Base-by-base conservation (phyloP, 2,329 filamentous ascomycete genomes). In the Exophiala viscosa region DNA sequence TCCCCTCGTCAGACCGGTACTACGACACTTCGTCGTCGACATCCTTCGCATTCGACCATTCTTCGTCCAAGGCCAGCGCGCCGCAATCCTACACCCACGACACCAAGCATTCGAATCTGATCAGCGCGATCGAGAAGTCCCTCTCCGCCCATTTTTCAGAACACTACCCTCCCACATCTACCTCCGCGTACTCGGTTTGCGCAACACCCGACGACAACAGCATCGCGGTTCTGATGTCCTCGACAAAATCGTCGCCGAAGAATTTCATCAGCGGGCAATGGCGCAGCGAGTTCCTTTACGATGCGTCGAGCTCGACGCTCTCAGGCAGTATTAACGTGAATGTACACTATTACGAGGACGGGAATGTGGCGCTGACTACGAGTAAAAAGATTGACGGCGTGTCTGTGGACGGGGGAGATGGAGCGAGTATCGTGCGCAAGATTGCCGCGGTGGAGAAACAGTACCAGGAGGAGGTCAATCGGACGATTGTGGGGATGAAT, bases 251-350 rank as follows among this genome's bases (percentile, higher is more conserved):
- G 77, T 95, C 88, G 65, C 93, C 95, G 6, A 90, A 91, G 69
- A 99, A 99, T 79, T 99, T 90, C 79, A 97, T 93, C 90, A 97
- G 96, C 73, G 93, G 93, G 58, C 90, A 93, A 58, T 99, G 93
- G 89, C 88, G 93, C 65, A 91, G 89, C 43, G 79, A 87, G 48
- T 97, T 97, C 76, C 80, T 87, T 64, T 87, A 87, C 70, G 80
- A 85, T 58, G 84, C 90, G 1, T 75, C 83, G n/a, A 81, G 81
- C 1, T 78, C 78, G 59, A 77, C 77, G 43, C 75, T 97, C 39
- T 83, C 85, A 34, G 93, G 93, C 64, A 84, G 79, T 54, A 85
- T 97, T 71, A 90, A 92, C 70, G 88, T 96, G 48, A 91, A 97
- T 63, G 92, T 99, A 46, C 93, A 99, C 78, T 99, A 99, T 79